A percentile compares a stretch with the other conserved stretches of the same genome.
These are phyloP conservation scores for Fusarium sp. DNA, from an alignment of 2,329 filamentous ascomycete species.

Conservation along the genomic window DNA sequence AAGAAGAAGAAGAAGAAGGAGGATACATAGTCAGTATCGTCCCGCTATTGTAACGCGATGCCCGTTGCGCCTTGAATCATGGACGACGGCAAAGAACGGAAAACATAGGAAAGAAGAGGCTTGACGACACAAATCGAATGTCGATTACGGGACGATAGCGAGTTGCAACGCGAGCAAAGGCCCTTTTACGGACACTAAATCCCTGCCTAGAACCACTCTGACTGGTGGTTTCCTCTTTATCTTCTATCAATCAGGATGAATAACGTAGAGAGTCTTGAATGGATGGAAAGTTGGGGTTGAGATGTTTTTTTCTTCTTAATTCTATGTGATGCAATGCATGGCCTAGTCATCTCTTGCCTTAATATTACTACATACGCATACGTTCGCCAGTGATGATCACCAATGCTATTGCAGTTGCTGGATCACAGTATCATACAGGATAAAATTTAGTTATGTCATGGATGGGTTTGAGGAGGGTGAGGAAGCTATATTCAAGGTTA, in stretches of 20 bases:
- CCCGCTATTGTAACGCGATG: conserved; percentile 32
- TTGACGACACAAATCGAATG: conserved; percentile 7
- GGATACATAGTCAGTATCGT: neutral
- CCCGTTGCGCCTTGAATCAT: conserved; percentile 3
- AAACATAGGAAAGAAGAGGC: conserved; percentile 42
- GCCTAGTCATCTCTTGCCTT: conserved; percentile 34
- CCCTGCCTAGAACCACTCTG: conserved; percentile 17
- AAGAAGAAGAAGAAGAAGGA: too few species aligned
- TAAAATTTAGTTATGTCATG: conserved; percentile 19
- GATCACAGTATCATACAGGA: neutral
- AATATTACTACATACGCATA: conserved; percentile 27
- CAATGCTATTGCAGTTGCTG: conserved; percentile 8
- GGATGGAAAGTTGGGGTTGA: neutral
- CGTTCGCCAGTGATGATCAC: conserved; percentile 10
- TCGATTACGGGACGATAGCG: conserved; percentile 5
- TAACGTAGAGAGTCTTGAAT: conserved; percentile 1
- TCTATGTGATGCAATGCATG: conserved; percentile 3
- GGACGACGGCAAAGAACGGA: conserved; percentile 41
- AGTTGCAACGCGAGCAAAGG: conserved; percentile 17
- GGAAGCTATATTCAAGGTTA: neutral
- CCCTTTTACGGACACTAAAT: conserved; percentile 40
- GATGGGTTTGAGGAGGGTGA: neutral
- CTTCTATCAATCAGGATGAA: neutral
- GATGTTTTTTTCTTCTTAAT: conserved; percentile 1
- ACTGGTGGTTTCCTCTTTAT: neutral